Base-by-base conservation (phyloP, 2,329 filamentous ascomycete species). In the Apiospora phragmitis region DNA sequence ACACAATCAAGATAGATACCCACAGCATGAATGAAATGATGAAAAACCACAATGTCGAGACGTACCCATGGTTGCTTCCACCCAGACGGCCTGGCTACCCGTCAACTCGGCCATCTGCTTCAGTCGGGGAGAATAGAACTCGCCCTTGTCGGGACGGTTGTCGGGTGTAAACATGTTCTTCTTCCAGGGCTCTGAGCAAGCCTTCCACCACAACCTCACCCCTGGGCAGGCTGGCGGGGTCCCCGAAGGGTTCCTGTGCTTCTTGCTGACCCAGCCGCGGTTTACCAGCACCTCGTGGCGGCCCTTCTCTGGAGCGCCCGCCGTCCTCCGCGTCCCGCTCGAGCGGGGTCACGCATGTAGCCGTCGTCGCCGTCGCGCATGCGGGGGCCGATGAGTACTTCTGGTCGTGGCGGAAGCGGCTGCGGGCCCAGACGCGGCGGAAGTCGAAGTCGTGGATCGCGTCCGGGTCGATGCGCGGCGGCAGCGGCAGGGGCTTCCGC, bases 151-250 rank as follows among this genome's bases (percentile, higher is more conserved):
- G 0, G 95, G 95, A 75, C 90, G 86, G 77, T 99, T 99, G 0
- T 93, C 91, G 0, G 96, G 96, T 70, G 96, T 99, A 81, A 99
- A 99, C 88, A 95, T 92, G 81, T 99, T 99, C 87, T 95, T 97
- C 88, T 97, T 96, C 89, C 94, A 97, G 11, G 95, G 95, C 83
- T 96, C 90, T 71, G 79, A 99, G 80, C 80, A 99, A 78, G 0
- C 96, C 96, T 82, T 97, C 91, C 2, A 99, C 90, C 0, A 87
- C 88, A 12, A 98, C 91, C 77, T 92, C 89, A 0, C 90, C 94
- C 67, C 78, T 80, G 0, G 93, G 92, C 74, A 98, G 75, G 1
- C 90, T 90, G 32, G 90, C 88, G 0, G 87, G 84, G 32, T 94
- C 83, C 65, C 94, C 84, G 70, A 86, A 84, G 74, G 92, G 71